Conservation (phyloP, 495 filamentous ascomycete genomes). For the Penicillium ucsense region DNA sequence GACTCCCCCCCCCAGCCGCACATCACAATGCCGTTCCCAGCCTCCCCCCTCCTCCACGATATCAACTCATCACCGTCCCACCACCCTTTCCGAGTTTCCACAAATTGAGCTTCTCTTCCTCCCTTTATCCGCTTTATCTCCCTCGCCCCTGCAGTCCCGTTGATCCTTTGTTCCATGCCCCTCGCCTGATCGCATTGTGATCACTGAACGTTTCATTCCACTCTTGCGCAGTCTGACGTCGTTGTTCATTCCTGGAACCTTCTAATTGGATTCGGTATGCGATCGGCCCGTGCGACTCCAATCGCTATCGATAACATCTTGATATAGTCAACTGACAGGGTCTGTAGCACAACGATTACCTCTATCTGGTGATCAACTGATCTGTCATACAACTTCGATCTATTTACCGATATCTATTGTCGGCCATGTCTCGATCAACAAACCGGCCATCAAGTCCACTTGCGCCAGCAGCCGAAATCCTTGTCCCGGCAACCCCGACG, state of each 20-base stretch:
- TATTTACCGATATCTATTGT: background rate
- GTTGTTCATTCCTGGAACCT: background rate
- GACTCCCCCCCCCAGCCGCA: conserved; percentile 10
- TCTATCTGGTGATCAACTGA: conserved; percentile 10
- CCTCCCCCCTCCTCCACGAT: conserved; percentile 32
- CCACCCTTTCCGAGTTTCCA: conserved; percentile 17
- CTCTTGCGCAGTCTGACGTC: background rate
- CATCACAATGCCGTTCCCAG: conserved; percentile 26
- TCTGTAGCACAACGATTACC: conserved; percentile 15
- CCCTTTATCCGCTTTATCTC: background rate
- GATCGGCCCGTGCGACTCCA: conserved; percentile 4
- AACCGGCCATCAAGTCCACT: conserved; percentile 28
- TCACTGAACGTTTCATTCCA: background rate
- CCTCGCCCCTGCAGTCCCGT: background rate
- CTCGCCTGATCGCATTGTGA: background rate
- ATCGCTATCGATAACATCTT: conserved; percentile 4
- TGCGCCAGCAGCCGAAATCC: conserved; percentile 31
- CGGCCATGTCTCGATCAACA: conserved; percentile 30
- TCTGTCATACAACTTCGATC: conserved; percentile 6
- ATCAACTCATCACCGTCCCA: conserved; percentile 17
- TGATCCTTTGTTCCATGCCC: background rate
- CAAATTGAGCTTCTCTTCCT: conserved; percentile 6
- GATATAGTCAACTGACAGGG: conserved; percentile 6
- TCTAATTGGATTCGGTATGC: conserved; percentile 21
- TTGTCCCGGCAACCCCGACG: conserved; percentile 26